Conservation (phyloP, 73 alveolate species). For the Effrenium voratum region DNA sequence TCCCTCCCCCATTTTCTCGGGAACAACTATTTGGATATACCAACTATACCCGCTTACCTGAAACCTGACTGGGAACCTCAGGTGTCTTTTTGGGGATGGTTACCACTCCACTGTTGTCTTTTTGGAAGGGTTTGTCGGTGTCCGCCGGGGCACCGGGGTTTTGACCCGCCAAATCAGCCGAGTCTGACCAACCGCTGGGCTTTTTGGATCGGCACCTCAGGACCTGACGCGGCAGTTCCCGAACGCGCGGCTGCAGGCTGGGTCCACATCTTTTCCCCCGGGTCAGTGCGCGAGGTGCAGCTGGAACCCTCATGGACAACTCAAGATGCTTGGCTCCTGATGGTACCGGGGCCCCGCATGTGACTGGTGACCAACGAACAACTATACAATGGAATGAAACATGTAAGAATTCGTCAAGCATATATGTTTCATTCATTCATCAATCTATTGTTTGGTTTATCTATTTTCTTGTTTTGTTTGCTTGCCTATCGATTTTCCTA, state of each 20-base stretch:
- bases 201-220: background rate
- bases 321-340: background rate
- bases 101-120: no score
- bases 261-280: background rate
- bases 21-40: no score
- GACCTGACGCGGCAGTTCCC: slow-evolving; percentile 30
- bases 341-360: background rate
- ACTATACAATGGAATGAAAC: background rate
- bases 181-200: background rate
- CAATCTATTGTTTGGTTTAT: background rate
- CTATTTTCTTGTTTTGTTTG: background rate
- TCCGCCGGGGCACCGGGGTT: background rate
- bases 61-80: background rate
- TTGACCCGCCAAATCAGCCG: background rate
- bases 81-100: background rate
- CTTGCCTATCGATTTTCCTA: background rate
- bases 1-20: no score
- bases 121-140: no score
- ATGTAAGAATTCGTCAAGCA: background rate
- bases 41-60: background rate
- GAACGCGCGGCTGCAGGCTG: background rate
- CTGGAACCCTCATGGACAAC: background rate
- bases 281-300: background rate
- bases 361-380: background rate
- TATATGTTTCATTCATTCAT: background rate